Conservation (phyloP, 441 rosid genomes). For the Euphorbia schlechtendalii region DNA sequence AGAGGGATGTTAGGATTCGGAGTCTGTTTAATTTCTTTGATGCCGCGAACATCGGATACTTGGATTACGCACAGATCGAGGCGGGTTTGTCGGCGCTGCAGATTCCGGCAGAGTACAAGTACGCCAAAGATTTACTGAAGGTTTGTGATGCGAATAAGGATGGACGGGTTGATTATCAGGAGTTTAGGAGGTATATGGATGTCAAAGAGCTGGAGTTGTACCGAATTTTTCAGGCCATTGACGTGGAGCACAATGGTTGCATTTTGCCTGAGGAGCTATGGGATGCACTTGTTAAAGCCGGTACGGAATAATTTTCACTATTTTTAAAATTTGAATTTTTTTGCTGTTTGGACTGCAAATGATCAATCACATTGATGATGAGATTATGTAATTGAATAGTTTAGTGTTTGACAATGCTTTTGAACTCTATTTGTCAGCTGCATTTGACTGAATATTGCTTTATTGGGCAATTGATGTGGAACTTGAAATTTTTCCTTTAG, state of each 20-base stretch:
- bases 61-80: too few relatives aligned
- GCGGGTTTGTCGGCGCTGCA: slow-evolving; percentile 74
- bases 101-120: slow-evolving; percentile 80
- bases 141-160: too few relatives aligned
- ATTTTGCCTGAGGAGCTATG: slow-evolving; percentile 93
- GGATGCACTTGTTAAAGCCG: slow-evolving; percentile 91
- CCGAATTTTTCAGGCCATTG: slow-evolving; percentile 82
- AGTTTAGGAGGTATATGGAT: too few relatives aligned
- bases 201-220: slow-evolving; percentile 94
- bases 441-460: background rate
- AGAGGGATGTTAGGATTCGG: slow-evolving; percentile 70
- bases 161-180: too few relatives aligned
- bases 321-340: background rate
- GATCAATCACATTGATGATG: slow-evolving; percentile 7
- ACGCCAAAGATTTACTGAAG: too few relatives aligned
- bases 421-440: background rate
- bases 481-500: background rate
- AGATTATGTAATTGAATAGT: background rate
- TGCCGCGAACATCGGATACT: slow-evolving; percentile 48
- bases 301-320: slow-evolving; percentile 35
- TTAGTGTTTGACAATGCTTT: background rate
- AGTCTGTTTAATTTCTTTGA: slow-evolving; percentile 81
- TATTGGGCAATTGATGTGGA: background rate
- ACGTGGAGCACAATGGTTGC: slow-evolving; percentile 94
- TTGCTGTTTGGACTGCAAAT: background rate